A percentile compares a stretch with the other conserved stretches of the same genome.
Conservation (phyloP, 495 filamentous ascomycete genomes). For the Aspergillus nanangensis region DNA sequence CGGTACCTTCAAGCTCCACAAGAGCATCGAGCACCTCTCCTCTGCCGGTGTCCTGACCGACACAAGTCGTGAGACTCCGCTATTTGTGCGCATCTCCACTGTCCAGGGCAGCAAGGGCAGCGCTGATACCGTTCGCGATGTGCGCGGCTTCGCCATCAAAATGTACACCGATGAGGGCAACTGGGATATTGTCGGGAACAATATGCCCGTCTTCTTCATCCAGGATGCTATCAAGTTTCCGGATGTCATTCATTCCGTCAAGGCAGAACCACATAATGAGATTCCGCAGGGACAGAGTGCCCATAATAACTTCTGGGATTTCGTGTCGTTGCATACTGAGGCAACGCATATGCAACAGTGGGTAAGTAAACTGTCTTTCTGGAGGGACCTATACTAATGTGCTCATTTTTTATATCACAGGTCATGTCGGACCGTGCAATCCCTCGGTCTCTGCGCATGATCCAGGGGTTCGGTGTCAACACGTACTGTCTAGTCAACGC, state of each 20-base stretch:
- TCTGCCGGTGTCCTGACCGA: constrained; percentile 73
- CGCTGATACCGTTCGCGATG: constrained; percentile 77
- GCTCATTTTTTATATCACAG: constrained; percentile 77
- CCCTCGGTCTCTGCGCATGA: constrained; percentile 69
- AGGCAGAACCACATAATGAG: constrained; percentile 81
- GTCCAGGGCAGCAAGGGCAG: constrained; percentile 74
- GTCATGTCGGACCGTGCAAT: constrained; percentile 71
- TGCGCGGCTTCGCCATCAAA: constrained; percentile 78
- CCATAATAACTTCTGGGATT: constrained; percentile 63
- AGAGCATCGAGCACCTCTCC: constrained; percentile 67
- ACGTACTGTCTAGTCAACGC: constrained; percentile 64
- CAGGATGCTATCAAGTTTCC: constrained; percentile 73
- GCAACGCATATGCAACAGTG: constrained; percentile 79
- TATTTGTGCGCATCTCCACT: constrained; percentile 81
- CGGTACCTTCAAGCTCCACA: constrained; percentile 71
- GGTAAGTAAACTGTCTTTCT: constrained; percentile 40
- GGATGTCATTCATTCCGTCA: constrained; percentile 68
- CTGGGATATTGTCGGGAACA: constrained; percentile 75
- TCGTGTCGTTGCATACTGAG: constrained; percentile 56
- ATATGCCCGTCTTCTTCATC: constrained; percentile 72
- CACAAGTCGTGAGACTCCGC: constrained; percentile 70
- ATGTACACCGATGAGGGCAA: constrained; percentile 56
- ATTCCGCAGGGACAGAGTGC: constrained; percentile 57
- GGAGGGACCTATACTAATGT: background rate
- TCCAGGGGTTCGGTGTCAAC: constrained; percentile 79